Percentiles rank a stretch among this genome's conserved stretches.
phyloP scores from a whole-genome alignment of 2,329 filamentous ascomycete genomes.

The Alternaria tenuissima region DNA sequence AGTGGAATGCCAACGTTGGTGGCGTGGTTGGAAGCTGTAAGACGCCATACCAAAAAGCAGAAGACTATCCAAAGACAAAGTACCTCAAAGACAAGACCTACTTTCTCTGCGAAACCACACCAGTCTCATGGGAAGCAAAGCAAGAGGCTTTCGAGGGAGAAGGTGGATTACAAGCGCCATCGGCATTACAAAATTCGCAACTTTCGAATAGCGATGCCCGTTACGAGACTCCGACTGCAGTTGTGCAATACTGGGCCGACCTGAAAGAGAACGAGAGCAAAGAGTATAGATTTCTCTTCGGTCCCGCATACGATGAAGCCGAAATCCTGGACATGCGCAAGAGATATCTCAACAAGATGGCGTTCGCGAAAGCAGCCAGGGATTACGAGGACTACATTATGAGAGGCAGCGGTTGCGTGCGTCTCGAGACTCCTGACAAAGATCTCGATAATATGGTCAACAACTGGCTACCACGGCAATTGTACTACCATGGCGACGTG shows the following conservation, averaged over 20 bases:
- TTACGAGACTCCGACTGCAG: constrained; percentile 64
- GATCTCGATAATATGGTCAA: constrained; percentile 67
- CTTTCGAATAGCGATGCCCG: constrained; percentile 60
- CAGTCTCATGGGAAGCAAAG: constrained; percentile 62
- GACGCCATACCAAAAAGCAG: constrained; percentile 66
- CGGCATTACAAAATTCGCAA: constrained; percentile 51
- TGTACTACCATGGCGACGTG: constrained; percentile 67
- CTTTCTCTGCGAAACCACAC: constrained; percentile 62
- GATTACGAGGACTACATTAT: constrained; percentile 63
- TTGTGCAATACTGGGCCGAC: constrained; percentile 60
- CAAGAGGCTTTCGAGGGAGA: constrained; percentile 65
- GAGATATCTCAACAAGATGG: constrained; percentile 60
- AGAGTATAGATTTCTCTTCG: constrained; percentile 64
- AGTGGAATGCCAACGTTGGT: constrained; percentile 59
- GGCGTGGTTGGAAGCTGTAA: constrained; percentile 63
- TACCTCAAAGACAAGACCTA: constrained; percentile 66
- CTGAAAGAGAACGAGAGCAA: constrained; percentile 53
- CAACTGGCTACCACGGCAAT: constrained; percentile 66
- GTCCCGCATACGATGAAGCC: constrained; percentile 62
- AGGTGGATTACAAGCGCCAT: constrained; percentile 63
- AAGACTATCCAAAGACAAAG: constrained; percentile 67
- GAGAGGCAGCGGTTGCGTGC: constrained; percentile 60
- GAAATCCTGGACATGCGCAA: constrained; percentile 58
- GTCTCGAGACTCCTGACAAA: constrained; percentile 63
- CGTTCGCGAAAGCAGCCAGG: constrained; percentile 56